A percentile compares a stretch with the other conserved stretches of the same genome.
phyloP scores from a whole-genome alignment of 768 basidiomycete species.

The Mycena sanguinolenta region DNA sequence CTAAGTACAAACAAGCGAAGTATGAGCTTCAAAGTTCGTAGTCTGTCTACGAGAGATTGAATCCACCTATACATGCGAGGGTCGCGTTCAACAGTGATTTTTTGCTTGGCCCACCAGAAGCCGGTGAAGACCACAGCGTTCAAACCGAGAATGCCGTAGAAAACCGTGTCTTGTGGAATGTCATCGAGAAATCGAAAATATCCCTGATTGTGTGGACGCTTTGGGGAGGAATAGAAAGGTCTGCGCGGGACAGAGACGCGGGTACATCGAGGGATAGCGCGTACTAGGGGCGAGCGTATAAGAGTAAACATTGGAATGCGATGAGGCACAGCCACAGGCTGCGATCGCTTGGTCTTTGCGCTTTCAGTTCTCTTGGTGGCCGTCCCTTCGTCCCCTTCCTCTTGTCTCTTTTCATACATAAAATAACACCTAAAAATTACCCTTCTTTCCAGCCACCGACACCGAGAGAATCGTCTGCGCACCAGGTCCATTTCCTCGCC shows the following conservation, averaged over 20 bases:
- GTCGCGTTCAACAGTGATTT: conserved; percentile 57
- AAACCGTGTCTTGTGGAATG: conserved; percentile 65
- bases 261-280: conserved; percentile 22
- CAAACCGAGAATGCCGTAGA: conserved; percentile 74
- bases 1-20: too few species aligned
- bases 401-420: conserved; percentile 22
- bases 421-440: conserved; percentile 23
- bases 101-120: conserved; percentile 64
- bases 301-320: too few species aligned
- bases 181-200: conserved; percentile 58
- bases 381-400: conserved; percentile 9
- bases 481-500: conserved; percentile 9
- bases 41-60: too few species aligned
- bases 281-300: conserved; percentile 16
- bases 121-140: conserved; percentile 73
- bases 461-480: conserved; percentile 26
- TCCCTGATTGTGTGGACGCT: conserved; percentile 11
- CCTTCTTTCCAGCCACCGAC: conserved; percentile 17
- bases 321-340: too few species aligned
- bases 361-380: conserved; percentile 16
- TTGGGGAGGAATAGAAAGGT: conserved; percentile 12
- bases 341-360: too few species aligned
- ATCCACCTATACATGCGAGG: conserved; percentile 50
- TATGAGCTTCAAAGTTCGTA: too few species aligned
- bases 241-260: conserved; percentile 14